Evolutionary conservation across 2,329 filamentous ascomycete genomes (phyloP).

Genomic region (Immersiporthe knoxdaviesiana): DNA sequence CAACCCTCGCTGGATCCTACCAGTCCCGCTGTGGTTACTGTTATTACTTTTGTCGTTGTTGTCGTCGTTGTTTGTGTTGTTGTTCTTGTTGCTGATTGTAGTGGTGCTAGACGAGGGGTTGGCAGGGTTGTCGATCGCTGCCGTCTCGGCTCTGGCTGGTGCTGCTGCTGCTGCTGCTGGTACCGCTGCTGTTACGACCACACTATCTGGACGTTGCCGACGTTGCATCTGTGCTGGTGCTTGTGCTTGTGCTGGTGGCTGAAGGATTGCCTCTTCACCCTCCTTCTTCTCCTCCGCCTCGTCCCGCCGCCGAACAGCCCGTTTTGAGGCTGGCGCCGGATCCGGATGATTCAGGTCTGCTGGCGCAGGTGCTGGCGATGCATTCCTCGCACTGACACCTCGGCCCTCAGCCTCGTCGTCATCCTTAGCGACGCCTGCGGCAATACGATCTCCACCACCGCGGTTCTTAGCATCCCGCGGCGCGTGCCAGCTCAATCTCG

Average conservation of each 20-base stretch:
- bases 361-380: slow-evolving; percentile 30
- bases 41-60: neutral
- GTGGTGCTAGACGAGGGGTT: neutral
- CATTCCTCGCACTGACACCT: slow-evolving; percentile 7
- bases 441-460: neutral
- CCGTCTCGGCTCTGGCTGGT: neutral
- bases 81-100: neutral
- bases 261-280: neutral
- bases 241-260: neutral
- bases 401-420: neutral
- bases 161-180: neutral
- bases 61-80: no score
- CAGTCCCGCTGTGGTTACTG: neutral
- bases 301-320: neutral
- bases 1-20: slow-evolving; percentile 9
- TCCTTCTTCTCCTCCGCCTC: neutral
- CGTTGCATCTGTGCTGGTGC: neutral
- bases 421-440: neutral
- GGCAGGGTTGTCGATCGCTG: neutral
- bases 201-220: neutral
- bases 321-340: neutral
- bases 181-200: neutral
- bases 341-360: slow-evolving; percentile 1
- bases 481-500: slow-evolving; percentile 15
- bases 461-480: neutral